Conservation (phyloP, 2,329 filamentous ascomycete genomes). For the Epichloe sibirici region DNA sequence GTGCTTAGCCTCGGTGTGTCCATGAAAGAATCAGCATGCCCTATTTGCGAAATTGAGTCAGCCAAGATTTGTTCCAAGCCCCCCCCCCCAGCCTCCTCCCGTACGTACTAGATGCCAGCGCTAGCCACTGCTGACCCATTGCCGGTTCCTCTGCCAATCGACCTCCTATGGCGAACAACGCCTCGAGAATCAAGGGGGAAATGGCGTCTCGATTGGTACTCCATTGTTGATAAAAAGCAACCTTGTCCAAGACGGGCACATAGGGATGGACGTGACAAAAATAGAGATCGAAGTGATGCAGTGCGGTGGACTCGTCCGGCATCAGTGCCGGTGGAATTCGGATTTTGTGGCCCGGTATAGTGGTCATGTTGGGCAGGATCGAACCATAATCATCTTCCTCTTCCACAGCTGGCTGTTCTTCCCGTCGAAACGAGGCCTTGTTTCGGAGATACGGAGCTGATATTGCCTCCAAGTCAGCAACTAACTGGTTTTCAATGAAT, state of each 20-base stretch:
- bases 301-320: constrained; percentile 71
- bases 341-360: constrained; percentile 62
- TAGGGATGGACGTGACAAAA: constrained; percentile 89
- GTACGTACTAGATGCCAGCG: constrained; percentile 64
- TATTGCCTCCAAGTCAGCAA: neutral
- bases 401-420: constrained; percentile 53
- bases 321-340: constrained; percentile 87
- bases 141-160: constrained; percentile 72
- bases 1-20: constrained; percentile 84
- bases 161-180: constrained; percentile 81
- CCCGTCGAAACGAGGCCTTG: constrained; percentile 36
- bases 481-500: neutral
- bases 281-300: constrained; percentile 82
- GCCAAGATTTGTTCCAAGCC: neutral
- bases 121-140: constrained; percentile 85
- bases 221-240: constrained; percentile 82
- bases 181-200: constrained; percentile 79
- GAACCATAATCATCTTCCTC: constrained; percentile 64
- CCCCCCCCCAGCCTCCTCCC: neutral
- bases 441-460: constrained; percentile 75
- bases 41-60: constrained; percentile 28
- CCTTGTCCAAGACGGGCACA: constrained; percentile 75
- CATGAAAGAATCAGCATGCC: constrained; percentile 87
- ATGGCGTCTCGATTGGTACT: constrained; percentile 69
- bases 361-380: constrained; percentile 53